A percentile compares a stretch with the other conserved stretches of the same genome.
phyloP scores from a whole-genome alignment of 2,329 filamentous ascomycete genomes.

The Epichloe scottii region DNA sequence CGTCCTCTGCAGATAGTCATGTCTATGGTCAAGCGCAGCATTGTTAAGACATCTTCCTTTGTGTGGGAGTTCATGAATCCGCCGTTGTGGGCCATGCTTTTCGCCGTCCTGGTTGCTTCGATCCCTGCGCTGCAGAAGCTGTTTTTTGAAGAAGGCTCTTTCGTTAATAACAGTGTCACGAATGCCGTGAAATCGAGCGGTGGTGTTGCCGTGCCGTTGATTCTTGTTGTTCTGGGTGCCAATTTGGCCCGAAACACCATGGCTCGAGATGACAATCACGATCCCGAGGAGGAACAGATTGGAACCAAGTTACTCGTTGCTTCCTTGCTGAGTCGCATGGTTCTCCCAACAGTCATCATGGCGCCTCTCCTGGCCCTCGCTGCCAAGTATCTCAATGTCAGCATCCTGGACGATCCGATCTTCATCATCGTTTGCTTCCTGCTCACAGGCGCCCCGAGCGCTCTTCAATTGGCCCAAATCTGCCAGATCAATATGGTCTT shows the following conservation, averaged over 20 bases:
- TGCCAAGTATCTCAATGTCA: conserved; percentile 84
- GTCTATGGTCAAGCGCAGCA: conserved; percentile 18
- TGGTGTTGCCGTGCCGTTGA: conserved; percentile 85
- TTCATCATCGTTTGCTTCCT: conserved; percentile 97
- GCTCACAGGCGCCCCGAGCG: conserved; percentile 84
- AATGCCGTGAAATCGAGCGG: conserved; percentile 75
- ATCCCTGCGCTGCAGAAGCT: conserved; percentile 68
- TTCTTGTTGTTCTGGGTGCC: conserved; percentile 87
- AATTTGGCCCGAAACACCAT: conserved; percentile 89
- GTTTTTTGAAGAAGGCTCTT: conserved; percentile 82
- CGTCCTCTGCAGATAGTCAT: conserved; percentile 25
- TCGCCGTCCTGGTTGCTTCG: conserved; percentile 81
- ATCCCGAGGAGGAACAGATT: conserved; percentile 57
- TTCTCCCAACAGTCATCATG: conserved; percentile 85
- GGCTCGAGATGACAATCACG: conserved; percentile 48
- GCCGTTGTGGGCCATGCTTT: conserved; percentile 91
- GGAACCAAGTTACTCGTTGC: conserved; percentile 73
- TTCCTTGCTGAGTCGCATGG: conserved; percentile 77
- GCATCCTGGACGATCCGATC: conserved; percentile 93
- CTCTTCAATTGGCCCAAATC: conserved; percentile 90
- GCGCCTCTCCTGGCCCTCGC: conserved; percentile 74
- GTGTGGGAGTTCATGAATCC: conserved; percentile 96
- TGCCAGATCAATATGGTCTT: conserved; percentile 97
- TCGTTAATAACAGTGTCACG: conserved; percentile 86
- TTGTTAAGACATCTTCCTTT: conserved; percentile 43